phyloP scores from a whole-genome alignment of 108 stramenopile genomes.

The Skeletonema menzelii region DNA sequence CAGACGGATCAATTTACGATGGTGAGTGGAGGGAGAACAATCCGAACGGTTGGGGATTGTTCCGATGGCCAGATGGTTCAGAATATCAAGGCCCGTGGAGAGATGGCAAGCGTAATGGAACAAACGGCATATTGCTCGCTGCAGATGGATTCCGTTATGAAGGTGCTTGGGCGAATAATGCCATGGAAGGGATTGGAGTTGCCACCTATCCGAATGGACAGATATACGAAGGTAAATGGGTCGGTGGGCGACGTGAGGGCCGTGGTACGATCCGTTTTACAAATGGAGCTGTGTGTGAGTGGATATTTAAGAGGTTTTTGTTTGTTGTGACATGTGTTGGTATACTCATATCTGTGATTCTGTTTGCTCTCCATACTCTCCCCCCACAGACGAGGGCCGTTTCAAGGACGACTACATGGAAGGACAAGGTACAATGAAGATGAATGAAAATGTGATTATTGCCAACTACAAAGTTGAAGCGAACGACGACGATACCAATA shows the following conservation, averaged over 20 bases:
- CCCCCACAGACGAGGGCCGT: slow-evolving; percentile 72
- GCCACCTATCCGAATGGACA: slow-evolving; percentile 87
- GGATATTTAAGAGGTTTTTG: neutral
- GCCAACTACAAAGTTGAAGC: slow-evolving; percentile 14
- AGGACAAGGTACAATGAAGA: slow-evolving; percentile 91
- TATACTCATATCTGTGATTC: neutral
- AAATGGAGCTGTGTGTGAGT: slow-evolving; percentile 78
- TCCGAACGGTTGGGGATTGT: slow-evolving; percentile 74
- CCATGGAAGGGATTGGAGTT: slow-evolving; percentile 89
- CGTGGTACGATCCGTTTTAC: slow-evolving; percentile 83
- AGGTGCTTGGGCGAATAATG: slow-evolving; percentile 86
- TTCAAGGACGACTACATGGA: slow-evolving; percentile 91
- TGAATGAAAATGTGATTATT: slow-evolving; percentile 66
- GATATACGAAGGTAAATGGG: slow-evolving; percentile 82
- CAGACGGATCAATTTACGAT: slow-evolving; percentile 73
- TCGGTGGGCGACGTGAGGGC: slow-evolving; percentile 77
- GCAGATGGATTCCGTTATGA: slow-evolving; percentile 88
- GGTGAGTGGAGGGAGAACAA: slow-evolving; percentile 87
- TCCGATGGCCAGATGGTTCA: slow-evolving; percentile 76
- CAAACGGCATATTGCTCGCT: slow-evolving; percentile 68
- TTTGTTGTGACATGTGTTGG: neutral
- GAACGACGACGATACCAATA: slow-evolving; percentile 7
- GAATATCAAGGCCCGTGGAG: slow-evolving; percentile 86
- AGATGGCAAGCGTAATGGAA: slow-evolving; percentile 77
- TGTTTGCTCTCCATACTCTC: neutral